These are phyloP conservation scores for Betula pendula DNA, from an alignment of 306 rosid species.

Conservation along the genomic window DNA sequence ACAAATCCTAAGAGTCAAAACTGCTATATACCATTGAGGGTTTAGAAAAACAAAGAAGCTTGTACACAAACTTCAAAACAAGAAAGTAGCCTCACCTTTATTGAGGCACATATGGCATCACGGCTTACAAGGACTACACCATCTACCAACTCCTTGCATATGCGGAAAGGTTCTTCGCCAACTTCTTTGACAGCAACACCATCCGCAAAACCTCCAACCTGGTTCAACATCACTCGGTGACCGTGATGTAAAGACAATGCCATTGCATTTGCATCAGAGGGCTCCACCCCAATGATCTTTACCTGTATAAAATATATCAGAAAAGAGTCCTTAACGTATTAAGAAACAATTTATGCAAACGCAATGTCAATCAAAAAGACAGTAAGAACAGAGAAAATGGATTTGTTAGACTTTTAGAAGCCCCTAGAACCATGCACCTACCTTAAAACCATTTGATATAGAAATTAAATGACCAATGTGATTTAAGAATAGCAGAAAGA, in stretches of 20 bases:
- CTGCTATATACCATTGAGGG: not conserved
- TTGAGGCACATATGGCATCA: slow-evolving; percentile 93
- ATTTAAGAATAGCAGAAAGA: not conserved
- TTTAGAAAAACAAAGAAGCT: slow-evolving; percentile 2
- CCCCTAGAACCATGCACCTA: not conserved
- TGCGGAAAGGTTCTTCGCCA: slow-evolving; percentile 86
- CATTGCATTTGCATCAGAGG: slow-evolving; percentile 93
- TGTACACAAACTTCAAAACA: slow-evolving; percentile 23
- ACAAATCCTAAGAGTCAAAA: not conserved
- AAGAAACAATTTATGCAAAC: not conserved
- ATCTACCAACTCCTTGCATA: slow-evolving; percentile 84
- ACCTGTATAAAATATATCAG: slow-evolving; percentile 52
- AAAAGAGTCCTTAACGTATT: slow-evolving; percentile 1
- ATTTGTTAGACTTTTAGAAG: not conserved
- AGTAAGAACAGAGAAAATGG: not conserved
- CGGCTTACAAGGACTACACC: slow-evolving; percentile 90
- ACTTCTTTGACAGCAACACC: slow-evolving; percentile 99
- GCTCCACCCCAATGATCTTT: slow-evolving; percentile 93
- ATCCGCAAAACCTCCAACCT: slow-evolving; percentile 94
- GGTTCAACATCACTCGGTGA: slow-evolving; percentile 73
- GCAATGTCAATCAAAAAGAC: not conserved
- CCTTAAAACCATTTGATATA: not conserved
- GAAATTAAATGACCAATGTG: not conserved
- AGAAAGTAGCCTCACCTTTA: slow-evolving; percentile 61
- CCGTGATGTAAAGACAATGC: slow-evolving; percentile 87